Percentiles rank a stretch among this genome's conserved stretches.
These are phyloP conservation scores for Aspergillus hortae DNA, from an alignment of 2,329 filamentous ascomycete genomes.

Conservation along the genomic window DNA sequence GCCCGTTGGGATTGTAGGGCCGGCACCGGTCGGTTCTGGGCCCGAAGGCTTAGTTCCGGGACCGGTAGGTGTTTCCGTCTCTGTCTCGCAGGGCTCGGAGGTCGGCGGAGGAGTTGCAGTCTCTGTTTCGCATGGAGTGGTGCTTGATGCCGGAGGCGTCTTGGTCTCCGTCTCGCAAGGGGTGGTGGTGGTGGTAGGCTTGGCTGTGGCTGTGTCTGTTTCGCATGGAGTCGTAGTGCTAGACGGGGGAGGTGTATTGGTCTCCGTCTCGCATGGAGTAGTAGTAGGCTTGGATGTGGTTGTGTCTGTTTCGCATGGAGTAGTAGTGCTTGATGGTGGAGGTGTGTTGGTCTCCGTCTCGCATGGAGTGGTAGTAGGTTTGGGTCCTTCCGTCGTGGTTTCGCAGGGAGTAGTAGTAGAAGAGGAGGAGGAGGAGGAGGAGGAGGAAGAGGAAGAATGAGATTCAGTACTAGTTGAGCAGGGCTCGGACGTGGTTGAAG, in stretches of 20 bases:
- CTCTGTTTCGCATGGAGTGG: background rate
- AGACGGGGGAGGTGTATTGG: background rate
- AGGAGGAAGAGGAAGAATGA: background rate
- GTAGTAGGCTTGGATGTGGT: background rate
- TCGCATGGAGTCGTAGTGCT: background rate
- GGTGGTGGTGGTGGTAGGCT: background rate
- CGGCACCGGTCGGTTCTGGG: background rate
- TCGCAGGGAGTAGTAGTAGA: background rate
- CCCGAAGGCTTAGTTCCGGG: background rate
- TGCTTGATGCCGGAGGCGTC: background rate
- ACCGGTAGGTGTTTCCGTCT: conserved; percentile 1
- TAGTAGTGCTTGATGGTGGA: background rate
- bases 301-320: background rate
- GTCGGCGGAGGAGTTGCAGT: background rate
- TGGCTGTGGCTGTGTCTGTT: background rate
- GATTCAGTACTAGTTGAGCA: background rate
- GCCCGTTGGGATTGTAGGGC: background rate
- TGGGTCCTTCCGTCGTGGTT: background rate
- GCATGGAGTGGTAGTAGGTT: background rate
- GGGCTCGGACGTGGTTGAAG: background rate
- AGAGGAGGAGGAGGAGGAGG: background rate
- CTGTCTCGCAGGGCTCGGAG: conserved; percentile 2
- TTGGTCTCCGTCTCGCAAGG: background rate
- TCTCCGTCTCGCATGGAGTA: background rate
- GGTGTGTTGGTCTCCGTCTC: background rate